phyloP scores from a whole-genome alignment of 202 grass and related monocot species.

The Carex sylvatica region DNA sequence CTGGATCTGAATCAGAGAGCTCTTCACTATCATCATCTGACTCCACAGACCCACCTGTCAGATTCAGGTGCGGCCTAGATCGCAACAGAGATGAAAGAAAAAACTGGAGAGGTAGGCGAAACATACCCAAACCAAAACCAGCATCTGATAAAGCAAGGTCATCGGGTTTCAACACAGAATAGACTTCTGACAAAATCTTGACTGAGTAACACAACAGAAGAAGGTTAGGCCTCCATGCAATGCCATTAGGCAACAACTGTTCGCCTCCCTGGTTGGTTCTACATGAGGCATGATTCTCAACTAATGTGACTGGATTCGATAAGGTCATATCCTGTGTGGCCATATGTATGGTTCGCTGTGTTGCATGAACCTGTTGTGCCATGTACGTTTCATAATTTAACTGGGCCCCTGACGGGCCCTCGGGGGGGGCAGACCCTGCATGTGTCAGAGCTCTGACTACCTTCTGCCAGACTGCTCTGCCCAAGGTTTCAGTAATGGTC shows the following conservation, averaged over 20 bases:
- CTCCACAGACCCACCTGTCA: constrained; percentile 23
- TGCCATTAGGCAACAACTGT: constrained; percentile 73
- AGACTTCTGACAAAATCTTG: constrained; percentile 62
- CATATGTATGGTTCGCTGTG: constrained; percentile 67
- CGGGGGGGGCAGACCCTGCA: constrained; percentile 56
- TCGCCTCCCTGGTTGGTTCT: constrained; percentile 56
- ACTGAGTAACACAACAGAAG: constrained; percentile 68
- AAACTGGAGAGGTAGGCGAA: constrained; percentile 49
- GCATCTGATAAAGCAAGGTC: constrained; percentile 18
- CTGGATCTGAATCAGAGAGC: constrained; percentile 39
- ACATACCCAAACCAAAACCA: constrained; percentile 45
- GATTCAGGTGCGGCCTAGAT: constrained; percentile 60
- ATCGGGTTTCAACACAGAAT: constrained; percentile 41
- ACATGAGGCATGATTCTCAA: constrained; percentile 85
- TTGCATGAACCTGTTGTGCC: constrained; percentile 41
- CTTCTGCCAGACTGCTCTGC: constrained; percentile 59
- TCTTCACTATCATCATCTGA: constrained; percentile 51
- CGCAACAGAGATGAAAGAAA: constrained; percentile 72
- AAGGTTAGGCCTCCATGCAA: constrained; percentile 63
- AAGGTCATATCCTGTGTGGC: constrained; percentile 46
- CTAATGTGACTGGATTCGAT: constrained; percentile 65
- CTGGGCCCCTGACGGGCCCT: constrained; percentile 64
- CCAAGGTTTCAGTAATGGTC: constrained; percentile 67
- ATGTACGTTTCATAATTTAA: constrained; percentile 60
- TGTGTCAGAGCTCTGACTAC: constrained; percentile 68